Conservation (phyloP, 805 yeast genomes). For the Teunomyces funiuensis region DNA sequence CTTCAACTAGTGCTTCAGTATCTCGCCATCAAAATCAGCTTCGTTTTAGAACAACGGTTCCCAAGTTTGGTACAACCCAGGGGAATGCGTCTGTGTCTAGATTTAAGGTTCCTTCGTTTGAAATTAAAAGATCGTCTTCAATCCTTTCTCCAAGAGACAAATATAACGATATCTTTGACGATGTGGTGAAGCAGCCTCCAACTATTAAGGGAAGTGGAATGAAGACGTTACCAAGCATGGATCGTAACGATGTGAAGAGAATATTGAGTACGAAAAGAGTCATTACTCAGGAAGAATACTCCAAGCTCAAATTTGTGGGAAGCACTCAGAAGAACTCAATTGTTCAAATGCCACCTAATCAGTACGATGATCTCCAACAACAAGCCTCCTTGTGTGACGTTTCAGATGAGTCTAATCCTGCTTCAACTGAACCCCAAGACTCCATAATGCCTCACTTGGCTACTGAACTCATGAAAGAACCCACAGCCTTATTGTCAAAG, state of each 20-base stretch:
- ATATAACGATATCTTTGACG: constrained; percentile 41
- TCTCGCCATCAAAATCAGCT: background rate
- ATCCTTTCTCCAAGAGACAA: constrained; percentile 34
- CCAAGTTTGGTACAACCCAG: constrained; percentile 1
- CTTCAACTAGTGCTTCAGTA: background rate
- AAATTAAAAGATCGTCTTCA: constrained; percentile 38
- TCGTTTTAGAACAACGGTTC: background rate
- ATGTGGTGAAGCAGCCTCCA: constrained; percentile 25
- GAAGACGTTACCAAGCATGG: constrained; percentile 52
- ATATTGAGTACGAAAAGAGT: constrained; percentile 38
- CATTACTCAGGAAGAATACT: constrained; percentile 41
- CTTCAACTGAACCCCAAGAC: constrained; percentile 4
- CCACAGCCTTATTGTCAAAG: constrained; percentile 26
- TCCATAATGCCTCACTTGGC: constrained; percentile 29
- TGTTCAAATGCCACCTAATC: constrained; percentile 23
- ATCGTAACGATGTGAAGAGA: constrained; percentile 42
- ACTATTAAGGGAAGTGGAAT: constrained; percentile 46
- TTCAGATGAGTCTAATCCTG: constrained; percentile 16
- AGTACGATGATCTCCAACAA: constrained; percentile 30
- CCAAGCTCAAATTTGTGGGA: constrained; percentile 32
- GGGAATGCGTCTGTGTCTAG: constrained; percentile 25
- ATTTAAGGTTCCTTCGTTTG: constrained; percentile 43
- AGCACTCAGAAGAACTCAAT: constrained; percentile 24
- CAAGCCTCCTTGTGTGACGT: constrained; percentile 34
- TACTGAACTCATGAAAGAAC: constrained; percentile 29